Evolutionary conservation across 78 protist genomes (phyloP).

Genomic region (Dictyostelium firmibasis): DNA sequence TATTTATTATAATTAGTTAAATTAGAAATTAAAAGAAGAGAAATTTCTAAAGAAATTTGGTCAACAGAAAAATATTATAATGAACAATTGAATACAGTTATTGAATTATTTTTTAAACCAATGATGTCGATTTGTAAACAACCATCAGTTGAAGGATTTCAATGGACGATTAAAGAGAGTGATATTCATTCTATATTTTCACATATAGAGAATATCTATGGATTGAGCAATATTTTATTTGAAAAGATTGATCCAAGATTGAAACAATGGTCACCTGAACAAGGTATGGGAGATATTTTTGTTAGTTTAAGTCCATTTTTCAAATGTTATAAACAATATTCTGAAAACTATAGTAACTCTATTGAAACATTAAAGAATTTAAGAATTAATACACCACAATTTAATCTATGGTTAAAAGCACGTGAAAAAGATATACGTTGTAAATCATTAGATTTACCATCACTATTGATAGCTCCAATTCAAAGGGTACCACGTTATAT

Average conservation of each 20-base stretch:
- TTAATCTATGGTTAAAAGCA: constrained; percentile 22
- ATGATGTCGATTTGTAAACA: neutral
- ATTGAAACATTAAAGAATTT: constrained; percentile 33
- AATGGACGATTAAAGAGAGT: constrained; percentile 24
- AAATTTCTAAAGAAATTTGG: constrained; percentile 53
- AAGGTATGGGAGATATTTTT: constrained; percentile 38
- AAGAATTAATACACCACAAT: neutral
- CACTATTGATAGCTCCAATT: constrained; percentile 66
- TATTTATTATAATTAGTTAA: neutral
- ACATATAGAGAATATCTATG: constrained; percentile 54
- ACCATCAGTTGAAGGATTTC: neutral
- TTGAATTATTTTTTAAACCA: constrained; percentile 40
- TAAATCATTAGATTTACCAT: constrained; percentile 42
- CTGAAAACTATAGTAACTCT: constrained; percentile 34
- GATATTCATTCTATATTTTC: constrained; percentile 59
- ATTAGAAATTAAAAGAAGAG: constrained; percentile 31
- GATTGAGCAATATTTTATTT: constrained; percentile 26
- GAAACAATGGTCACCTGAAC: neutral
- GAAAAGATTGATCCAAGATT: constrained; percentile 34
- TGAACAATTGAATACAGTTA: constrained; percentile 21
- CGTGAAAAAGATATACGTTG: constrained; percentile 62
- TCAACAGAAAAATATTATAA: constrained; percentile 63
- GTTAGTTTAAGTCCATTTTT: constrained; percentile 45
- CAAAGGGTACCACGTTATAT: constrained; percentile 63
- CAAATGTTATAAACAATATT: constrained; percentile 50